Conservation (phyloP, 2,329 filamentous ascomycete genomes). For the Oidium heveae region DNA sequence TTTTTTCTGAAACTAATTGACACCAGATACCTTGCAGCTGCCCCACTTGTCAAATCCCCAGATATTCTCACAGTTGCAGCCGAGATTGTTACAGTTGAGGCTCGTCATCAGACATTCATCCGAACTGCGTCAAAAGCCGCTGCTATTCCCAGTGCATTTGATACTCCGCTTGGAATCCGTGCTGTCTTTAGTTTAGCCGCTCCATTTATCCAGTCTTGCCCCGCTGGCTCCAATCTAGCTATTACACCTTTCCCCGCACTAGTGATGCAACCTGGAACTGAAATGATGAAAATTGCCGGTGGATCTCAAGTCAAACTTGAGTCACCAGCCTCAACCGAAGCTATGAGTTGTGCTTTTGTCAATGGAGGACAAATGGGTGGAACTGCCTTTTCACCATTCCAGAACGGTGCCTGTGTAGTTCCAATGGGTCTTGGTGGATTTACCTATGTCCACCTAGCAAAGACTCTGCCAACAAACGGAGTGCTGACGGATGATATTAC, state of each 20-base stretch:
- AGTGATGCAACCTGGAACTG: conserved; percentile 21
- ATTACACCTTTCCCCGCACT: conserved; percentile 37
- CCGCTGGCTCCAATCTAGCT: conserved; percentile 34
- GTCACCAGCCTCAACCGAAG: conserved; percentile 22
- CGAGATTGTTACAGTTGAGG: conserved; percentile 47
- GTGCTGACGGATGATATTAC: conserved; percentile 35
- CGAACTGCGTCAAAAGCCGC: conserved; percentile 30
- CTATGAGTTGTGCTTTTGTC: conserved; percentile 40
- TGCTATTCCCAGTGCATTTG: conserved; percentile 43
- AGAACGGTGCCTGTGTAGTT: conserved; percentile 28
- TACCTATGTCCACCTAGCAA: conserved; percentile 42
- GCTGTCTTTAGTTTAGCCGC: conserved; percentile 51
- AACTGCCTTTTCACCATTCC: conserved; percentile 32
- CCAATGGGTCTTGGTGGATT: conserved; percentile 37
- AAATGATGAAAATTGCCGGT: conserved; percentile 15
- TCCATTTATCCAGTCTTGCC: conserved; percentile 47
- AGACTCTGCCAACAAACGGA: conserved; percentile 22
- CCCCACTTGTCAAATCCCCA: conserved; percentile 32
- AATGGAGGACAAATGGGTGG: conserved; percentile 31
- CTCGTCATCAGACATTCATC: conserved; percentile 50
- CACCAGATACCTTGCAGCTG: conserved; percentile 34
- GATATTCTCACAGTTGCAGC: conserved; percentile 39
- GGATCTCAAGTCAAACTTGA: conserved; percentile 23
- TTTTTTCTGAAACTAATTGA: not conserved
- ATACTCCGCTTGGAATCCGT: conserved; percentile 40